Percentiles rank a stretch among this genome's conserved stretches.
Evolutionary conservation across 176 grass and related monocot genomes (phyloP).

Genomic region (Carex cristatella): DNA sequence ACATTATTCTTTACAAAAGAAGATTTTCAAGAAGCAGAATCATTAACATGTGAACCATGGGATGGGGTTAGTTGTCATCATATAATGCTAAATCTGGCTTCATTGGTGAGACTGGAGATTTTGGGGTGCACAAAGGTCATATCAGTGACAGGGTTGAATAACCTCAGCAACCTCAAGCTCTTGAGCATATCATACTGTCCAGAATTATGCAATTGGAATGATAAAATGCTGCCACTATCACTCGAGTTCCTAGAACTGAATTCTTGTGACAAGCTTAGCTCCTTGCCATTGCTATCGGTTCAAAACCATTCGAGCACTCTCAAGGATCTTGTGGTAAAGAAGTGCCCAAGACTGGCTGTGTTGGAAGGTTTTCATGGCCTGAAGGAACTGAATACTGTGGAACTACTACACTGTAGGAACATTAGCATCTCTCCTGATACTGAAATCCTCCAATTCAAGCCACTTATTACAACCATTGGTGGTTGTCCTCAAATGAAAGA

Average conservation of each 20-base stretch:
- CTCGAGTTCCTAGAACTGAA: not conserved
- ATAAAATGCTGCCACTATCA: not conserved
- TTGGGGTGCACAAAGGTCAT: not conserved
- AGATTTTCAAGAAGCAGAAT: not conserved
- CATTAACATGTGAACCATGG: not conserved
- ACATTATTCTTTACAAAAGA: not conserved
- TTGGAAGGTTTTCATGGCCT: not conserved
- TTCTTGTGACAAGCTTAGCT: not conserved
- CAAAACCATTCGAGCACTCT: not conserved
- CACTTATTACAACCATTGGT: not conserved
- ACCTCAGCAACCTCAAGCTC: not conserved
- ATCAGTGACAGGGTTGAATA: not conserved
- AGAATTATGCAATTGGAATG: not conserved
- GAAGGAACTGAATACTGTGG: not conserved
- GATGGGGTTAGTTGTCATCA: not conserved
- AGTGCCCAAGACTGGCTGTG: not conserved
- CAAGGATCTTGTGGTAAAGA: not conserved
- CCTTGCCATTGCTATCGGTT: not conserved
- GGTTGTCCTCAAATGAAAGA: not conserved
- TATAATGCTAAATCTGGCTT: not conserved
- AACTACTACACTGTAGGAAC: not conserved
- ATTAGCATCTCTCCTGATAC: not conserved
- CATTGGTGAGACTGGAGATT: not conserved
- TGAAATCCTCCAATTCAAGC: not conserved
- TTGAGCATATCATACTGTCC: not conserved